phyloP scores from a whole-genome alignment of 148 eudicot genomes.

The Vaccinium corymbosum region DNA sequence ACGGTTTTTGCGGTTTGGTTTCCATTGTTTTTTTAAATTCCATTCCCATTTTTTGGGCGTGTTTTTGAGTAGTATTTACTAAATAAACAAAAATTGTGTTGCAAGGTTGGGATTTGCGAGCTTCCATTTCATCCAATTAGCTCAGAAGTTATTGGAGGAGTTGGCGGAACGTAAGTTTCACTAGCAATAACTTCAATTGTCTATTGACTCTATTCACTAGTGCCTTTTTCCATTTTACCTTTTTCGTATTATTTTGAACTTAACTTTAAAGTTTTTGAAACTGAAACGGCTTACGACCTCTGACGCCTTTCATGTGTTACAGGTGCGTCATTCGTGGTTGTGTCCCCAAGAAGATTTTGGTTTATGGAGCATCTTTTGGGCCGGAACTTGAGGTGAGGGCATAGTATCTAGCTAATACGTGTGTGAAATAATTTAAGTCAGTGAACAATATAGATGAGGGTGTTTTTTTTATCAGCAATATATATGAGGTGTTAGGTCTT shows the following conservation, averaged over 20 bases:
- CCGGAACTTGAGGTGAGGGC: slow-evolving; percentile 82
- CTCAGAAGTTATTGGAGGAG: slow-evolving; percentile 86
- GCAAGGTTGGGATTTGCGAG: slow-evolving; percentile 91
- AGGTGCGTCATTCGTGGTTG: slow-evolving; percentile 99
- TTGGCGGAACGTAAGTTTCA: slow-evolving; percentile 94
- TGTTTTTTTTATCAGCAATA: neutral
- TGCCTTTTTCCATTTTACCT: neutral
- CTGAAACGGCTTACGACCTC: neutral
- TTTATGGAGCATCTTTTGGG: slow-evolving; percentile 87
- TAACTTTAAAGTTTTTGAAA: neutral
- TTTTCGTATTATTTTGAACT: neutral
- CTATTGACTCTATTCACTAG: neutral
- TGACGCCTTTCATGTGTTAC: slow-evolving; percentile 23
- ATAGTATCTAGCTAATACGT: neutral
- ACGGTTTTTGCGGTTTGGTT: neutral
- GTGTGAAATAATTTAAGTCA: neutral
- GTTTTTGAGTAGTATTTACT: slow-evolving; percentile 6
- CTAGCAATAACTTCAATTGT: neutral
- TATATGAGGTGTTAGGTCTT: neutral
- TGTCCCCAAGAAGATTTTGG: slow-evolving; percentile 98
- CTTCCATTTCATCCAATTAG: slow-evolving; percentile 97
- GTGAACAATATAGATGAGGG: neutral
- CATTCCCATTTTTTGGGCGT: neutral
- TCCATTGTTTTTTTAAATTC: neutral
- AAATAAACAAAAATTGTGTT: slow-evolving; percentile 16